Conservation (phyloP, 2,329 filamentous ascomycete genomes). For the Trichophyton simii region DNA sequence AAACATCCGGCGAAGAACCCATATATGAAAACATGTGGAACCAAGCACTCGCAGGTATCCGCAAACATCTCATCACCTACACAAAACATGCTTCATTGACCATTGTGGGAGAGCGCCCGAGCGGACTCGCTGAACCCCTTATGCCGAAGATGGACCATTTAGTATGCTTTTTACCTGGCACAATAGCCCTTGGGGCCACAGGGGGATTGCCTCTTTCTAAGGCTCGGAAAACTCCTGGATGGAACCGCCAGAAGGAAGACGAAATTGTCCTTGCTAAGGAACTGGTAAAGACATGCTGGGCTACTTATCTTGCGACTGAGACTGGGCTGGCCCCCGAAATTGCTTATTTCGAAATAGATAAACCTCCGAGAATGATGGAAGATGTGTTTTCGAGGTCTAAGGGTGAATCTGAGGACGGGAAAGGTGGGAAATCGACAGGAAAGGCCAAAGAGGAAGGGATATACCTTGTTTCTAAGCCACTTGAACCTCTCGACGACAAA, state of each 20-base stretch:
- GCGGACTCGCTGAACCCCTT: conserved; percentile 53
- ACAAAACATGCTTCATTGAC: conserved; percentile 68
- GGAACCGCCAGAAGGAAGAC: conserved; percentile 68
- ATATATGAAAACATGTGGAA: conserved; percentile 91
- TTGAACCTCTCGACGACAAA: conserved; percentile 21
- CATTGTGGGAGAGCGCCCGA: conserved; percentile 75
- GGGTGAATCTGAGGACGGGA: background rate
- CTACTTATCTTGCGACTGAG: conserved; percentile 81
- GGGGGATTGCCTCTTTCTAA: conserved; percentile 62
- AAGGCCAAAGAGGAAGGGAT: conserved; percentile 20
- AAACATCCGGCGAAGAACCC: conserved; percentile 74
- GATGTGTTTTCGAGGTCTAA: conserved; percentile 18
- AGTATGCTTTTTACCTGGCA: conserved; percentile 94
- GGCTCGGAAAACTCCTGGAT: conserved; percentile 58
- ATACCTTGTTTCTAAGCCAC: conserved; percentile 23
- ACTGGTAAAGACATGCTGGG: conserved; percentile 94
- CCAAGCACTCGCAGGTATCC: conserved; percentile 68
- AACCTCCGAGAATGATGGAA: conserved; percentile 47
- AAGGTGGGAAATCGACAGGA: conserved; percentile 6
- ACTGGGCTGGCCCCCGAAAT: conserved; percentile 94
- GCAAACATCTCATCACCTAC: conserved; percentile 86
- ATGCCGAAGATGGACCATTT: conserved; percentile 95
- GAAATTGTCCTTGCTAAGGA: conserved; percentile 81
- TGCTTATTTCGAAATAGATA: conserved; percentile 68
- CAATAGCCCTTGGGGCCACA: conserved; percentile 79